Evolutionary conservation across 768 basidiomycete genomes (phyloP), one percentile per base, ranked within the genome.

Genomic region (Pleurotus eryngii): DNA sequence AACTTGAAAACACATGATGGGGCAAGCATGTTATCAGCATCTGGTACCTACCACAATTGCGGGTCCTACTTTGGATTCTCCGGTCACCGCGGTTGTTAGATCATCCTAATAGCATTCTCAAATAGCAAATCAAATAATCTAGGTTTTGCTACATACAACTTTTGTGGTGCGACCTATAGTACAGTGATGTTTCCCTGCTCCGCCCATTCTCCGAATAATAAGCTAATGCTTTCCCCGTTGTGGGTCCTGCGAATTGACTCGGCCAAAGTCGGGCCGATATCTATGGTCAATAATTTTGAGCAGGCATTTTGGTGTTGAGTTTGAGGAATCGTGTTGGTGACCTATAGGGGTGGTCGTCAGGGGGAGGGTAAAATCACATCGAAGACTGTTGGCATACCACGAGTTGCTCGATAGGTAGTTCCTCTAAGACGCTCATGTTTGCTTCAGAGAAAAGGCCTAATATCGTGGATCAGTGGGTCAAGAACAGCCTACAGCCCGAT

Each of bases 281-380:
- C 97, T 64, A 99, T 84, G 6, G 89, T 87, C 63, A 89, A 83
- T 55, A 99, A 78, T 70, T 97, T 98, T 35, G 82, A 76, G 65
- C 86, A 87, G 30, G 69, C 66, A 3, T 64, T 72, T 63, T 81
- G 76, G 63, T 94, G 87, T 55, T 85, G 78, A 48, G 68, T 79
- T 78, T 97, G 95, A 15, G 94, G 94, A 58, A 96, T 87, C 12
- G 95, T 92, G 74, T 99, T 99, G 48, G 97, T 97, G 38, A 98
- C 94, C 87, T 93, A 64, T 26, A 46, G 30, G 18, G 11, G 5
- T 17, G 15, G 22, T 26, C 24, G 50, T 35, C 8, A 30, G 51
- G 39, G 22, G 46, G 48, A 27, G 5, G 11, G 12, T 37, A 22
- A 12, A 30, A 75, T 35, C 30, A 35, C 8, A 35, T 8, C 7